Evolutionary conservation across 257 asterid genomes (phyloP).

Genomic region (Echium plantagineum): DNA sequence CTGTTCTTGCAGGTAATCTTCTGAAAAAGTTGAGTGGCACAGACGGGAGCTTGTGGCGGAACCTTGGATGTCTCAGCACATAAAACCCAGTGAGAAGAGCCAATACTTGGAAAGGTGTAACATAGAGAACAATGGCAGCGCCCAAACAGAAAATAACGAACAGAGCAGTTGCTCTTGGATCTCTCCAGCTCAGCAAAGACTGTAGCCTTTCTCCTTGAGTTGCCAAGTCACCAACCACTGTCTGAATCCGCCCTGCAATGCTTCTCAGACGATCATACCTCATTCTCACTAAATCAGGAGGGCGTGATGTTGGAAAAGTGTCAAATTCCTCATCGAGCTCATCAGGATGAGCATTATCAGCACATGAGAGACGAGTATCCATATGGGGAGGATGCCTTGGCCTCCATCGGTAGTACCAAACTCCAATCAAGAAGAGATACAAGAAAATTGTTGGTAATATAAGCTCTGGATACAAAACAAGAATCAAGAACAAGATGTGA

Average conservation of each 20-base stretch:
- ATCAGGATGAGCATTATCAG: constrained; percentile 36
- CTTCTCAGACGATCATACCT: constrained; percentile 42
- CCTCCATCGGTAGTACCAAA: constrained; percentile 46
- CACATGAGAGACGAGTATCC: constrained; percentile 41
- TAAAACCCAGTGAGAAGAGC: constrained; percentile 30
- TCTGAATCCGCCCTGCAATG: constrained; percentile 39
- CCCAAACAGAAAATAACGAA: constrained; percentile 31
- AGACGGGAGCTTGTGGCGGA: constrained; percentile 36
- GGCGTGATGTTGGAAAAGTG: constrained; percentile 40
- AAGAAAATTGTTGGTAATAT: constrained; percentile 42
- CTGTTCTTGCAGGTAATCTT: constrained; percentile 46
- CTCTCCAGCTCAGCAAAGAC: constrained; percentile 46
- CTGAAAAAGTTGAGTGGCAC: constrained; percentile 39
- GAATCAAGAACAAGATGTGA: constrained; percentile 34
- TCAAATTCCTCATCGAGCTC: constrained; percentile 50
- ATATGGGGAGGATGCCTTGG: constrained; percentile 48
- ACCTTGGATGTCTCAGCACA: constrained; percentile 38
- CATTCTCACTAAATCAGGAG: constrained; percentile 39
- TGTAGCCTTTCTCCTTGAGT: constrained; percentile 46
- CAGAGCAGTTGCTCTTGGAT: constrained; percentile 41
- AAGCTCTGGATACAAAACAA: constrained; percentile 38
- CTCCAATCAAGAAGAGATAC: constrained; percentile 38
- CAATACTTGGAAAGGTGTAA: constrained; percentile 37
- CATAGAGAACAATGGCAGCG: constrained; percentile 35
- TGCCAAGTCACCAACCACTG: constrained; percentile 44